Percentiles rank a stretch among this genome's conserved stretches.
Evolutionary conservation across 306 rosid species (phyloP).

Genomic region (Ziziphus jujuba): DNA sequence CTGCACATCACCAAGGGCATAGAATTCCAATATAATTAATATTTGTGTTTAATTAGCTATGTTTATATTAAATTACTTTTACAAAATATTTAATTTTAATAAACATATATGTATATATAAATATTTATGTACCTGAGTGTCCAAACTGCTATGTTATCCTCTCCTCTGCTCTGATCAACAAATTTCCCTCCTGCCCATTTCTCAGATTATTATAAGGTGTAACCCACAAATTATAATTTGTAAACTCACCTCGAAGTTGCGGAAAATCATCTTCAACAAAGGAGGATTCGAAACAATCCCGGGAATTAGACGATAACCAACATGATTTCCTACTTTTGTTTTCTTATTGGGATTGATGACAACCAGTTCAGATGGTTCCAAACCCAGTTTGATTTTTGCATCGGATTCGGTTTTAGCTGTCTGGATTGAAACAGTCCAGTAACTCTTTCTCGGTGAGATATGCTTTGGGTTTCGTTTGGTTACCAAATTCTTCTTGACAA

Average conservation of each 20-base stretch:
- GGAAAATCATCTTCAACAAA: constrained; percentile 50
- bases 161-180: constrained; percentile 57
- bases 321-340: constrained; percentile 38
- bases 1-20: no score
- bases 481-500: constrained; percentile 43
- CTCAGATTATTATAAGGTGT: constrained; percentile 69
- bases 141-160: constrained; percentile 54
- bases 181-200: constrained; percentile 54
- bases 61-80: no score
- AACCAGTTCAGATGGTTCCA: constrained; percentile 34
- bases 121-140: constrained; percentile 21
- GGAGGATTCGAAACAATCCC: constrained; percentile 32
- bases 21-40: no score
- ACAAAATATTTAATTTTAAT: no score
- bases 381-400: constrained; percentile 37
- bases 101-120: no score
- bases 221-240: constrained; percentile 52
- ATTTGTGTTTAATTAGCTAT: no score
- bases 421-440: constrained; percentile 35
- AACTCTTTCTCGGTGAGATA: constrained; percentile 53
- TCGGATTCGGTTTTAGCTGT: constrained; percentile 39
- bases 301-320: constrained; percentile 55
- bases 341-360: constrained; percentile 53
- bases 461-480: constrained; percentile 26
- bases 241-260: constrained; percentile 54